Percentiles rank a stretch among this genome's conserved stretches.
phyloP scores from a whole-genome alignment of 192 early-diverging fungal species.

The Mortierella hygrophila region DNA sequence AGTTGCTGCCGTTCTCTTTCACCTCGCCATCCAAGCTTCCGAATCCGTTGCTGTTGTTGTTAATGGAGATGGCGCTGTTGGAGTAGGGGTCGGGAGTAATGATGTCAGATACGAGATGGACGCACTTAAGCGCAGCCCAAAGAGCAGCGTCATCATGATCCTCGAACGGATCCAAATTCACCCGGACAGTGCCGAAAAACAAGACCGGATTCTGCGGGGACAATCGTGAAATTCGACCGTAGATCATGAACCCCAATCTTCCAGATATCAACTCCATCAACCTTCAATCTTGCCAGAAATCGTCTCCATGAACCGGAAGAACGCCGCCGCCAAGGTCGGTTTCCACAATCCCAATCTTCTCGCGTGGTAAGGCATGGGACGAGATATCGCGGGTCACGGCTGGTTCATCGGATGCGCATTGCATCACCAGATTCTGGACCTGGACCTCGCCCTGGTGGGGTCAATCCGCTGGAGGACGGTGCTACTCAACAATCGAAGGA shows the following conservation, averaged over 20 bases:
- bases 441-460: constrained; percentile 73
- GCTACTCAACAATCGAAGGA: constrained; percentile 54
- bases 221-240: constrained; percentile 76
- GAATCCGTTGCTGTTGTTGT: constrained; percentile 27
- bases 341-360: constrained; percentile 70
- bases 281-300: constrained; percentile 68
- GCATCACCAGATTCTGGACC: constrained; percentile 71
- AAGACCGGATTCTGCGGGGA: constrained; percentile 73
- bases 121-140: constrained; percentile 76
- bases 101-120: constrained; percentile 64
- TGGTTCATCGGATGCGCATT: constrained; percentile 75
- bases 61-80: neutral
- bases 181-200: constrained; percentile 60
- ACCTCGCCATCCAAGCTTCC: constrained; percentile 75
- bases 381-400: constrained; percentile 74
- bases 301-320: constrained; percentile 82
- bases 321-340: constrained; percentile 76
- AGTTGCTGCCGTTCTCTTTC: constrained; percentile 82
- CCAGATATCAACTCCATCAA: constrained; percentile 82
- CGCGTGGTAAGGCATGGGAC: constrained; percentile 60
- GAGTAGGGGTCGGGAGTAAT: neutral
- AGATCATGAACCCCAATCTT: constrained; percentile 77
- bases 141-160: constrained; percentile 62
- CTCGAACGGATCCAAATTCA: constrained; percentile 66
- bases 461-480: constrained; percentile 60